A percentile compares a stretch with the other conserved stretches of the same genome.
Evolutionary conservation across 345 rosid species (phyloP).

Genomic region (Murraya paniculata): DNA sequence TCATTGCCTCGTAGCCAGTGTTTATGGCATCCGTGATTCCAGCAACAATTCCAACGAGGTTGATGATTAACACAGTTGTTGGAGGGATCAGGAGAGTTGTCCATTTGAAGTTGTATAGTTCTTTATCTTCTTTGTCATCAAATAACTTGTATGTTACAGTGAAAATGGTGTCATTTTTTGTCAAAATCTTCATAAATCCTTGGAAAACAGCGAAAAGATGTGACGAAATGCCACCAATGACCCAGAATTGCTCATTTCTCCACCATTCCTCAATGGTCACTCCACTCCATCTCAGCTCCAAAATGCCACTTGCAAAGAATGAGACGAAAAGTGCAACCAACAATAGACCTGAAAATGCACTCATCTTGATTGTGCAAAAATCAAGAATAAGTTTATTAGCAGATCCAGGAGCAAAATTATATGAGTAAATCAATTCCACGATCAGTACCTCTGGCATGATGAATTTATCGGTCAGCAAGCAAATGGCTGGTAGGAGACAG

Average conservation of each 20-base stretch:
- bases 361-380: constrained; percentile 50
- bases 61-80: constrained; percentile 82
- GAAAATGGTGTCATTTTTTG: constrained; percentile 91
- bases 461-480: constrained; percentile 96
- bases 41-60: constrained; percentile 88
- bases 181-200: constrained; percentile 82
- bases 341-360: constrained; percentile 86
- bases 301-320: constrained; percentile 79
- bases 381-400: background rate
- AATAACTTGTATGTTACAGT: constrained; percentile 81
- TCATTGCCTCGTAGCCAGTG: constrained; percentile 88
- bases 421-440: background rate
- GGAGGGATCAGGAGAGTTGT: constrained; percentile 92
- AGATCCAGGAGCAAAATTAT: background rate
- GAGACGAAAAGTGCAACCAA: constrained; percentile 84
- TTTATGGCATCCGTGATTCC: constrained; percentile 92
- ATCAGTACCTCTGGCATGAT: constrained; percentile 84
- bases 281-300: constrained; percentile 95
- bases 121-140: constrained; percentile 84
- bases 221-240: constrained; percentile 92
- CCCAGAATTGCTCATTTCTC: constrained; percentile 99
- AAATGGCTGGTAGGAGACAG: constrained; percentile 89
- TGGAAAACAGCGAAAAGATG: constrained; percentile 89
- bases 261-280: constrained; percentile 99
- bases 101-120: constrained; percentile 86